These are phyloP conservation scores for Parascedosporium putredinis DNA, from an alignment of 2,329 filamentous ascomycete species.

Conservation along the genomic window DNA sequence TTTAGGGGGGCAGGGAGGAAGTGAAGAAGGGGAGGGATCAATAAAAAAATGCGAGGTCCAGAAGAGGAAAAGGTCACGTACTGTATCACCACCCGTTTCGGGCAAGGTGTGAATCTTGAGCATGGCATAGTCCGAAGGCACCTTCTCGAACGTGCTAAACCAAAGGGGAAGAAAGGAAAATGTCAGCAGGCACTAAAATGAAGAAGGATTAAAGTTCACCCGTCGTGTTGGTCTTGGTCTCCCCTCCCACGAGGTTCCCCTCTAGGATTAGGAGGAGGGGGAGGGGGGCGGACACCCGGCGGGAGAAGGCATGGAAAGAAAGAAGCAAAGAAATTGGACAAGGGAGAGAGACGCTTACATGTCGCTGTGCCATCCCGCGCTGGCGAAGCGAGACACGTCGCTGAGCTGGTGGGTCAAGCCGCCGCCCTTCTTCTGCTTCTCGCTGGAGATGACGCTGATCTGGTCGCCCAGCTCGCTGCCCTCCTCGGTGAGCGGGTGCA, in stretches of 20 bases:
- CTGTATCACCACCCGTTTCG: conserved; percentile 35
- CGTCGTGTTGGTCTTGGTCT: too few species aligned
- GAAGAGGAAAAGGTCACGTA: too few species aligned
- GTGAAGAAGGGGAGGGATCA: too few species aligned
- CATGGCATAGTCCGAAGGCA: conserved; percentile 53
- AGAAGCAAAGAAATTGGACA: not conserved
- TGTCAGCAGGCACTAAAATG: too few species aligned
- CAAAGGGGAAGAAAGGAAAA: too few species aligned
- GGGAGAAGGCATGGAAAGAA: not conserved
- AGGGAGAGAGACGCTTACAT: conserved; percentile 23
- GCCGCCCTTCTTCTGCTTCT: conserved; percentile 44
- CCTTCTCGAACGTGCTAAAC: conserved; percentile 44
- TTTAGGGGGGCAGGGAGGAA: too few species aligned
- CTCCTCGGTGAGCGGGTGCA: conserved; percentile 47
- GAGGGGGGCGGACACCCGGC: too few species aligned
- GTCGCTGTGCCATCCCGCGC: conserved; percentile 48
- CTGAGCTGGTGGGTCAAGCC: conserved; percentile 39
- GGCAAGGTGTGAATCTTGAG: conserved; percentile 44
- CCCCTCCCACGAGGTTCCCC: too few species aligned
- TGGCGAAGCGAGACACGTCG: conserved; percentile 36
- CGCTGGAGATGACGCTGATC: conserved; percentile 44
- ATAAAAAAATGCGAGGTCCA: too few species aligned
- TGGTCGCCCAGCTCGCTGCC: conserved; percentile 41
- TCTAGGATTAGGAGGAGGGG: too few species aligned
- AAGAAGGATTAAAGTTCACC: too few species aligned